Base-by-base conservation (phyloP, 139 green algal species). In the Coelastrella sp. region DNA sequence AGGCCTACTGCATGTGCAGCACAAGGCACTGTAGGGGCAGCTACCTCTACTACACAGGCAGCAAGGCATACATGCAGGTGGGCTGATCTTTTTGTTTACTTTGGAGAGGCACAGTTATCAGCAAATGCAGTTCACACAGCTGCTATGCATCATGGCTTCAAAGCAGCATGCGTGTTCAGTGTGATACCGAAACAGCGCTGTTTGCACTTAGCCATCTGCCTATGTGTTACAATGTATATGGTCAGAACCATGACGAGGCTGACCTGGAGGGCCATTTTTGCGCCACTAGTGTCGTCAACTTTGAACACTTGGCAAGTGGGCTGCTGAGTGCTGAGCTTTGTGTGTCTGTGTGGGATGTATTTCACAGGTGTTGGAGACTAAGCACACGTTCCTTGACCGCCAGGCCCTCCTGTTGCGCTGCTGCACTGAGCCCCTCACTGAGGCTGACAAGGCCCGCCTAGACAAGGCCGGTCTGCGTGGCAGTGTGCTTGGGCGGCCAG, bases 1-100 rank as follows among this genome's bases (percentile, higher is more conserved):
- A 94, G 13, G 97, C 97, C 76, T 97, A 97, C 86, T 99, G 97
- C 92, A 93, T 99, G 16, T 99, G 97, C 92, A 94, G 94, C 86
- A 95, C 94, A 3, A 77, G 90, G 20, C 71, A 77, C 16, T 98
- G 96, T 94, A 90, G 97, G 14, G 97, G 97, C 54, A 97, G 94
- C 74, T 99, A 98, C 92, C 94, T 99, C 4, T 95, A 95, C 90
- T 98, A 97, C 93, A 92, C 95, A 0, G 96, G 96, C 85, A 96
- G 92, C 91, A 93, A 91, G 32, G 93, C 95, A 20, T 99, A 98
- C 93, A 95, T 93, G 90, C 93, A 95, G 83, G 92, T 92, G 61
- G 8, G 88, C 4, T 71, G n/a, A 19, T n/a, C n/a, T 71, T 10
- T 10, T 0, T 10, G 0, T 47, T 1, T 47, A 1, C 32, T 47